These are phyloP conservation scores for Penicillium verrucosum DNA, from an alignment of 2,329 filamentous ascomycete genomes.

Conservation along the genomic window DNA sequence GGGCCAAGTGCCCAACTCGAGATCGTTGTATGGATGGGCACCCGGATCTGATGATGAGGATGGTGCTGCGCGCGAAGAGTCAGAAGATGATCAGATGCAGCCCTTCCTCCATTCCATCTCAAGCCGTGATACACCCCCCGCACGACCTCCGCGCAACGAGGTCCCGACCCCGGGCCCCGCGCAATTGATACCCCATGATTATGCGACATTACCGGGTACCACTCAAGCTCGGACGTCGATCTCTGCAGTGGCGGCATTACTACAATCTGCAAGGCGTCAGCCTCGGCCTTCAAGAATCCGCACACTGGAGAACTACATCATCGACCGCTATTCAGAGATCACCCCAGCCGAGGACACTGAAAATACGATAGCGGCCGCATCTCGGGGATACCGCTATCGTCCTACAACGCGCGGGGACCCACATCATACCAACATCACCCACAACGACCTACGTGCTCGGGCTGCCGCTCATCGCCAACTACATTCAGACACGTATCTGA, in stretches of 20 bases:
- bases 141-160: constrained; percentile 28
- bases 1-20: constrained; percentile 51
- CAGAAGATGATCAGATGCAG: constrained; percentile 30
- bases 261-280: constrained; percentile 43
- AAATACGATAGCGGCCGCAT: constrained; percentile 12
- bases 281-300: constrained; percentile 38
- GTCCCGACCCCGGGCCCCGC: constrained; percentile 13
- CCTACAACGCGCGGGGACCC: constrained; percentile 29
- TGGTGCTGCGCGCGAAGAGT: constrained; percentile 23
- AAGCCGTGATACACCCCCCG: constrained; percentile 24
- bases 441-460: constrained; percentile 36
- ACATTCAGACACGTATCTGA: constrained; percentile 34
- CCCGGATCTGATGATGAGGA: constrained; percentile 45
- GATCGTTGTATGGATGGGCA: constrained; percentile 61
- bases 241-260: constrained; percentile 38
- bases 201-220: constrained; percentile 11
- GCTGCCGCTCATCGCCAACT: constrained; percentile 37
- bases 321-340: constrained; percentile 35
- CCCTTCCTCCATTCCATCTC: constrained; percentile 26
- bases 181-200: constrained; percentile 12
- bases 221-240: constrained; percentile 22
- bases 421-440: constrained; percentile 28
- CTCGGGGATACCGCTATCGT: constrained; percentile 34
- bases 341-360: constrained; percentile 27
- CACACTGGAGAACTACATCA: constrained; percentile 40